These are phyloP conservation scores for Porphyrellus cyaneotinctus DNA, from an alignment of 768 basidiomycete species.

Conservation along the genomic window DNA sequence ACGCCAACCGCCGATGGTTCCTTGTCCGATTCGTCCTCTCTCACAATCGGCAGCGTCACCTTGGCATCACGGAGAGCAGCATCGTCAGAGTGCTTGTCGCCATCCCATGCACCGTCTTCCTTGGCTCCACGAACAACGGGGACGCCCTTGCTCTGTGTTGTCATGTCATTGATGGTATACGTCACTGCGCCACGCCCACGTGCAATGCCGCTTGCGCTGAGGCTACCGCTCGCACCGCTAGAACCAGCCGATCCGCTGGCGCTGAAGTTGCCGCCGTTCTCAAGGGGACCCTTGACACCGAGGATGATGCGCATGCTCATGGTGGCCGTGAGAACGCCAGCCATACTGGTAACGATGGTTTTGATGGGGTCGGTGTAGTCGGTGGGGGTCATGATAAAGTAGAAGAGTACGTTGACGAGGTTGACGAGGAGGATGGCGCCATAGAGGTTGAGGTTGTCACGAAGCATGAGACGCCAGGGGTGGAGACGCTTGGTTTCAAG, in stretches of 20 bases:
- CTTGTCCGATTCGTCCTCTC: constrained; percentile 25
- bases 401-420: constrained; percentile 80
- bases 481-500: constrained; percentile 46
- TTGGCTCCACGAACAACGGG: constrained; percentile 38
- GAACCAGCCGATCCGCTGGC: constrained; percentile 41
- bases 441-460: constrained; percentile 84
- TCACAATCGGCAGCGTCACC: constrained; percentile 32
- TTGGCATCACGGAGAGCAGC: constrained; percentile 35
- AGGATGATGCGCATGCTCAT: constrained; percentile 88
- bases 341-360: constrained; percentile 82
- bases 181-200: constrained; percentile 30
- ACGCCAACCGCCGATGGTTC: constrained; percentile 39
- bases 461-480: constrained; percentile 85
- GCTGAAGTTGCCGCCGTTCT: constrained; percentile 66
- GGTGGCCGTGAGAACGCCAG: constrained; percentile 80
- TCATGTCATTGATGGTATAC: constrained; percentile 47
- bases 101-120: constrained; percentile 39
- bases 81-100: constrained; percentile 40
- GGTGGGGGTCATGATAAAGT: constrained; percentile 76
- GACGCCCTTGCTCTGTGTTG: constrained; percentile 46
- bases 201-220: constrained; percentile 19
- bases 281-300: constrained; percentile 72
- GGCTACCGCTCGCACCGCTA: constrained; percentile 48
- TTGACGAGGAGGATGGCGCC: constrained; percentile 78
- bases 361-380: constrained; percentile 61